Evolutionary conservation across 2,329 filamentous ascomycete species (phyloP).

Genomic region (Colletotrichum plurivorum): DNA sequence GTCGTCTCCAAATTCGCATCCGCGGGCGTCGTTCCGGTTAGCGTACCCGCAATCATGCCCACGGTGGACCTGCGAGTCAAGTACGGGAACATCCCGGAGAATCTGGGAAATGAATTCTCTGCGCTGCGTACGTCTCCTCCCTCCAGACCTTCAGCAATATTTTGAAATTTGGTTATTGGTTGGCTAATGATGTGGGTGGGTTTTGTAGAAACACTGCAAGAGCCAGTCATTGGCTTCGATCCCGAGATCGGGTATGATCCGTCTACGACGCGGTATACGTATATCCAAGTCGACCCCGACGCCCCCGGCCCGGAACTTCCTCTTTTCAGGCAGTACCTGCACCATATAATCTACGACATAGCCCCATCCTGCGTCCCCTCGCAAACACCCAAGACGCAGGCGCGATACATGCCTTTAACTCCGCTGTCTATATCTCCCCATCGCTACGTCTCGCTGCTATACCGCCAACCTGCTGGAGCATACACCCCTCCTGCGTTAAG

Average conservation of each 20-base stretch:
- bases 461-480: not conserved
- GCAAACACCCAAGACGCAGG: not conserved
- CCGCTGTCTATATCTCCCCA: not conserved
- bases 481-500: not conserved
- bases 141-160: not conserved
- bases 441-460: constrained; percentile 10
- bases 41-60: not conserved
- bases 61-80: not conserved
- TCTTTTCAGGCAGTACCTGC: not conserved
- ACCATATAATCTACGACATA: constrained; percentile 11
- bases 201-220: constrained; percentile 1
- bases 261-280: constrained; percentile 5
- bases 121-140: not conserved
- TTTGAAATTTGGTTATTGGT: too few species aligned
- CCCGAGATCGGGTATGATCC: not conserved
- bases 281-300: constrained; percentile 25
- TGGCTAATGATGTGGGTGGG: too few species aligned
- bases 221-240: not conserved
- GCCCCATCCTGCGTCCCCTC: not conserved
- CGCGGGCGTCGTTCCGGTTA: not conserved
- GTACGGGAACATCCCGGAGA: constrained; percentile 14
- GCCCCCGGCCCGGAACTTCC: not conserved
- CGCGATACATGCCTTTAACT: not conserved
- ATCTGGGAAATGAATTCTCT: constrained; percentile 8
- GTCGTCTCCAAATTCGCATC: not conserved